Evolutionary conservation across 805 yeast species (phyloP).

Genomic region (Sugiyamaella lignohabitans): DNA sequence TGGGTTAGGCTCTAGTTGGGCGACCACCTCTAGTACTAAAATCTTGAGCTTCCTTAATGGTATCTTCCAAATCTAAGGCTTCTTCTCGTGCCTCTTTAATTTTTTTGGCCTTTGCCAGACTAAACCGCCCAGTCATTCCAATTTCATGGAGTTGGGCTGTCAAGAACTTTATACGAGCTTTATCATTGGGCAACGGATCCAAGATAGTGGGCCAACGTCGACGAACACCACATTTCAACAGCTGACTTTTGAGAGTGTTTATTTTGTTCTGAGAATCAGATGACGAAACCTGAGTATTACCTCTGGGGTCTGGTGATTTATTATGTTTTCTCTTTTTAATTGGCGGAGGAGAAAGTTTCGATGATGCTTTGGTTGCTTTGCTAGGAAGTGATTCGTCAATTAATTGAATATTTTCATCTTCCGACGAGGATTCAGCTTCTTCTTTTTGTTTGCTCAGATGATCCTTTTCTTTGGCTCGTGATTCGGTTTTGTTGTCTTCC

Average conservation of each 20-base stretch:
- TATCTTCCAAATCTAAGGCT: constrained; percentile 20
- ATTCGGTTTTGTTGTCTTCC: too few species aligned
- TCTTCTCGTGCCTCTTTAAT: constrained; percentile 24
- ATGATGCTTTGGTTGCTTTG: not conserved
- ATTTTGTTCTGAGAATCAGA: constrained; percentile 19
- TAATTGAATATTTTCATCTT: not conserved
- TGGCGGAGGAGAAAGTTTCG: not conserved
- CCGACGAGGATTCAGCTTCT: not conserved
- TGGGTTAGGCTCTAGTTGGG: too few species aligned
- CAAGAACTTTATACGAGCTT: constrained; percentile 19
- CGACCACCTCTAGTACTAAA: constrained; percentile 4
- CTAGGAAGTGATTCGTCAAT: not conserved
- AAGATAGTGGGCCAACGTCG: constrained; percentile 23
- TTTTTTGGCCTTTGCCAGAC: constrained; percentile 23
- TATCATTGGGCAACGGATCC: constrained; percentile 18
- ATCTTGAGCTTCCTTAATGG: constrained; percentile 18
- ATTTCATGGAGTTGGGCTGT: constrained; percentile 18
- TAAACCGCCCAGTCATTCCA: constrained; percentile 27
- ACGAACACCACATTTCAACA: constrained; percentile 26
- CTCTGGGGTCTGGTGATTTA: constrained; percentile 1
- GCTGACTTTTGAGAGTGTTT: constrained; percentile 22
- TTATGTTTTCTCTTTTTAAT: not conserved
- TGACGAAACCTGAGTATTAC: not conserved
- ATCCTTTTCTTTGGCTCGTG: constrained; percentile 1
- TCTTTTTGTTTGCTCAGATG: not conserved